Evolutionary conservation across 257 asterid species (phyloP).

Genomic region (Nyctanthes arbortristis): DNA sequence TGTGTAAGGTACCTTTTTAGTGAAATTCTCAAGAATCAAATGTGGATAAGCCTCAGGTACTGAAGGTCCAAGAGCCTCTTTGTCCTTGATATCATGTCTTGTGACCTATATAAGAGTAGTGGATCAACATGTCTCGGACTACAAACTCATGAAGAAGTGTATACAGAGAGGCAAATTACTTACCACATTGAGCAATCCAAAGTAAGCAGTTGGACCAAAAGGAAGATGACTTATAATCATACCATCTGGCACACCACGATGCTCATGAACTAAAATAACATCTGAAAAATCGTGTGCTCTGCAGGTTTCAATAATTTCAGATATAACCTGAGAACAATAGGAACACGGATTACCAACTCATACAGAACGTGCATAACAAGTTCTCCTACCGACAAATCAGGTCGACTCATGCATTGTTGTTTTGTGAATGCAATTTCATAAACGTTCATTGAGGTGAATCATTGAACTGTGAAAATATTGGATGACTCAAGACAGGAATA

Average conservation of each 20-base stretch:
- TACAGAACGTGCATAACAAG: background rate
- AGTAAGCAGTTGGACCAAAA: constrained; percentile 93
- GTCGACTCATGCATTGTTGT: background rate
- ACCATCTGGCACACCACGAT: constrained; percentile 96
- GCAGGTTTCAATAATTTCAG: constrained; percentile 90
- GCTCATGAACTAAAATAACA: constrained; percentile 88
- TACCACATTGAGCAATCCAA: constrained; percentile 94
- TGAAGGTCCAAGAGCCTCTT: constrained; percentile 74
- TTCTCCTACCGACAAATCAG: background rate
- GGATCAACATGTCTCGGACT: constrained; percentile 17
- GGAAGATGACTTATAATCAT: constrained; percentile 89
- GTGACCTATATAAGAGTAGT: constrained; percentile 62
- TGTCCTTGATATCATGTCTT: constrained; percentile 92
- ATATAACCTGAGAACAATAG: constrained; percentile 59
- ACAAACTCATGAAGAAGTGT: background rate
- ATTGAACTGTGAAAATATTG: too few relatives aligned
- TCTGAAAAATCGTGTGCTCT: constrained; percentile 88
- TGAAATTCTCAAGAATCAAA: constrained; percentile 73
- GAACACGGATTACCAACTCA: background rate
- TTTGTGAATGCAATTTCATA: background rate
- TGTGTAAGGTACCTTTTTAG: constrained; percentile 70
- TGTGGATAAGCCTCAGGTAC: constrained; percentile 96
- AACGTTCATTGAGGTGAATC: too few relatives aligned
- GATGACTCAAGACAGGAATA: too few relatives aligned
- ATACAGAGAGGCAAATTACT: constrained; percentile 32